Percentiles rank a stretch among this genome's conserved stretches.
Conservation (phyloP, 805 yeast genomes). For the Yamadazyma nakazawae region DNA sequence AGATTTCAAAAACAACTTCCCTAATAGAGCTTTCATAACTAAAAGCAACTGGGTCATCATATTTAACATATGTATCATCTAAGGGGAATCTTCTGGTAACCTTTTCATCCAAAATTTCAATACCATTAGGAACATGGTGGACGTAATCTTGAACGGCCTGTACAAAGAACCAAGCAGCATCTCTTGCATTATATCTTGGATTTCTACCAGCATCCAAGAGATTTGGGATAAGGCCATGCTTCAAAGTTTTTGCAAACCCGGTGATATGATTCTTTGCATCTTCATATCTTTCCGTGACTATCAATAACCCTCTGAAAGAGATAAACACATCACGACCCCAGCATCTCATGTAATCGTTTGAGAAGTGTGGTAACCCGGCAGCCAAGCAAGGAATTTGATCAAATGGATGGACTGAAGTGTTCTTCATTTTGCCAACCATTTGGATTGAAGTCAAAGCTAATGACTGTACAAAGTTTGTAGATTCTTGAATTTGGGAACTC, state of each 20-base stretch:
- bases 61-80: constrained; percentile 74
- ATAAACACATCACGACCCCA: constrained; percentile 98
- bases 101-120: constrained; percentile 59
- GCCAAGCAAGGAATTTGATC: constrained; percentile 72
- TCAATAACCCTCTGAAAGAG: constrained; percentile 74
- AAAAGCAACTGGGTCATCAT: constrained; percentile 73
- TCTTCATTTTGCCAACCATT: constrained; percentile 72
- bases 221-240: constrained; percentile 94
- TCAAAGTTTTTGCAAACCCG: constrained; percentile 84
- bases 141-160: constrained; percentile 88
- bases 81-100: constrained; percentile 84
- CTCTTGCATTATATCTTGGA: constrained; percentile 94
- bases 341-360: constrained; percentile 88
- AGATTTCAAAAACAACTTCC: constrained; percentile 78
- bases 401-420: constrained; percentile 72
- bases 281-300: constrained; percentile 73
- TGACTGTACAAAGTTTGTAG: constrained; percentile 74
- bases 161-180: constrained; percentile 93
- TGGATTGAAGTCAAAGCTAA: constrained; percentile 81
- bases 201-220: constrained; percentile 88
- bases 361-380: constrained; percentile 95
- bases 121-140: constrained; percentile 64
- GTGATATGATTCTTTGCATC: constrained; percentile 80
- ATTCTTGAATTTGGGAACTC: constrained; percentile 49
- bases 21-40: constrained; percentile 64